phyloP scores from a whole-genome alignment of 2,329 filamentous ascomycete genomes.

The Xylariaceae sp. region DNA sequence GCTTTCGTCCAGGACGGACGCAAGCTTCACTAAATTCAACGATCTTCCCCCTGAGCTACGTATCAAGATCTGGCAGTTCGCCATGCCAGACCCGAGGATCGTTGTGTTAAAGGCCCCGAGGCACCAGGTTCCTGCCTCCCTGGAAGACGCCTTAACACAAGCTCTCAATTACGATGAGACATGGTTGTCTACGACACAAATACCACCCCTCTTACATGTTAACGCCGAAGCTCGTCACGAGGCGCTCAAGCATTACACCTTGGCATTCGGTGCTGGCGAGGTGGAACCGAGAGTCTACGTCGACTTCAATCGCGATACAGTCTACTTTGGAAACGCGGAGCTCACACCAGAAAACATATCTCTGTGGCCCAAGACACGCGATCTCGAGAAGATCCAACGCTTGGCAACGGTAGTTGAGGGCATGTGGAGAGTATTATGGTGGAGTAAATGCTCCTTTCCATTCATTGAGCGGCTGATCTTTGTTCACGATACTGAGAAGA shows the following conservation, averaged over 20 bases:
- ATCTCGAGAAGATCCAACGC: conserved; percentile 24
- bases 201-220: conserved; percentile 32
- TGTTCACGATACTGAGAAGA: conserved; percentile 29
- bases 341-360: conserved; percentile 27
- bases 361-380: conserved; percentile 28
- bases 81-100: conserved; percentile 29
- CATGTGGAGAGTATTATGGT: conserved; percentile 30
- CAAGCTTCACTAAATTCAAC: conserved; percentile 28
- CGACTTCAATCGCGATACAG: conserved; percentile 31
- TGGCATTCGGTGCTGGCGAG: conserved; percentile 27
- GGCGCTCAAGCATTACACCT: conserved; percentile 30
- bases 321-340: conserved; percentile 31
- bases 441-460: conserved; percentile 27
- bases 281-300: conserved; percentile 29
- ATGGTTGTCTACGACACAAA: conserved; percentile 30
- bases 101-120: conserved; percentile 24
- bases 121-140: conserved; percentile 19
- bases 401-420: conserved; percentile 33
- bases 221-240: conserved; percentile 32
- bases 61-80: conserved; percentile 33
- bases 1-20: conserved; percentile 11
- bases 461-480: conserved; percentile 31
- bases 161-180: conserved; percentile 19
- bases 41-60: conserved; percentile 32
- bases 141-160: conserved; percentile 26